Base-by-base conservation (phyloP, 805 yeast species). In the Kazachstania psychrophila region DNA sequence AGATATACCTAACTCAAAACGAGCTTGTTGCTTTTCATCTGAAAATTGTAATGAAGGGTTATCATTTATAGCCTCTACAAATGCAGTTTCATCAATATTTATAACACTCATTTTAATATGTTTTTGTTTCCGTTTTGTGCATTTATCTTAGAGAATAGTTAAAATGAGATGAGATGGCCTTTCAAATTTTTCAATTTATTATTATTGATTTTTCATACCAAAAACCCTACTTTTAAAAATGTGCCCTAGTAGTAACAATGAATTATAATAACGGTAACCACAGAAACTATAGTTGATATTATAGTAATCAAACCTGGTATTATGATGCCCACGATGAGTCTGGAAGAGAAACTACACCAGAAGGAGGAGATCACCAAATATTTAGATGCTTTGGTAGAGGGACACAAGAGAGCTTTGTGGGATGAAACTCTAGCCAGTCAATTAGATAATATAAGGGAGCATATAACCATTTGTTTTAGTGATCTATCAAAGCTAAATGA, bases 1-100 rank as follows among this genome's bases (percentile, higher is more conserved):
- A 22, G 95, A 79, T 1, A 85, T 88, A 9, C 96, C 98, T 11
- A 92, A 70, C 61, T 89, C 97, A 53, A 92, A 87, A 45, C 82
- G 77, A 13, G 83, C 86, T 59, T 83, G 94, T 47, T 77, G 83
- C 47, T 72, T 73, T 37, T 72, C 79, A 45, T 81, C 75, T 5
- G 49, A 44, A 43, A 77, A 76, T 24, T 48, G 48, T 31, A 77
- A 54, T 13, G 61, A 54, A 5, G 40, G 35, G 10, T 46, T 49
- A 16, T 67, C 75, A 29, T 61, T 64, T 27, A 57, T 60, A 1
- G 73, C 78, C 48, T 75, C 78, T 2, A 77, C 77, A 46, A 54
- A 74, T 34, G 73, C 80, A 17, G 72, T 56, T 23, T 60, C 58
- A 40, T 65, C 68, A 17, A 61, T 30, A 18, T 24, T 27, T 20